Base-by-base conservation (phyloP, 2,329 filamentous ascomycete genomes). In the Scedosporium aurantiacum region DNA sequence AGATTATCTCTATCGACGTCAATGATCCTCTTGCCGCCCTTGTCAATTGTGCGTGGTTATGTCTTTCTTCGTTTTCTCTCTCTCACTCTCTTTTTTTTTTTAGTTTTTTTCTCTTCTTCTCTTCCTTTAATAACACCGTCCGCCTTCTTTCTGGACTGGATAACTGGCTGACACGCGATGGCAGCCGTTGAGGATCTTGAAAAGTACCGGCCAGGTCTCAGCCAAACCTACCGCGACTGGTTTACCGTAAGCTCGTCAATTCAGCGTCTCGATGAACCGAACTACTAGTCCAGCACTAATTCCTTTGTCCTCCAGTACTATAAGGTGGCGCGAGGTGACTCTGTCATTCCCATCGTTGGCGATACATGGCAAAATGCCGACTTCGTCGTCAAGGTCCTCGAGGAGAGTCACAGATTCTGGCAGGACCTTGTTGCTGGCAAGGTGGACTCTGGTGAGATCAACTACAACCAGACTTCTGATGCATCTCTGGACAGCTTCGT, bases 341-440 rank as follows among this genome's bases (percentile, higher is more conserved):
- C 64, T 1, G 64, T 71, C 25, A 73, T 74, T 54, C 68, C 69
- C 55, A 76, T 77, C 60, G 60, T 73, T 7, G 73, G 73, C 50
- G 66, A 70, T 23, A 67, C 68, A 16, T 77, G 72, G 63, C 72
- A 76, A 60, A 67, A 73, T 60, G 69, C 70, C 56, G 67, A 68
- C 27, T 71, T 71, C 61, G 69, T 70, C 56, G 60, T 68, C 50
- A 62, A 68, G 6, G 66, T 70, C 25, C 65, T 77, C 60, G 66
- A 67, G 47, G 68, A 75, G 57, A 74, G 74, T 63, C 73, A 77
- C 63, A 67, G 63, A 1, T 73, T 69, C 60, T 77, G 75, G 75
- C 60, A 69, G 14, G 70, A 76, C 4, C 71, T 78, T 1, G 67
- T 75, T n/a, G 68, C 63, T 0, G 75, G 73, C 57, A 68, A 69